Conservation (phyloP, 257 asterid genomes). For the Solanum corneliomulleri region DNA sequence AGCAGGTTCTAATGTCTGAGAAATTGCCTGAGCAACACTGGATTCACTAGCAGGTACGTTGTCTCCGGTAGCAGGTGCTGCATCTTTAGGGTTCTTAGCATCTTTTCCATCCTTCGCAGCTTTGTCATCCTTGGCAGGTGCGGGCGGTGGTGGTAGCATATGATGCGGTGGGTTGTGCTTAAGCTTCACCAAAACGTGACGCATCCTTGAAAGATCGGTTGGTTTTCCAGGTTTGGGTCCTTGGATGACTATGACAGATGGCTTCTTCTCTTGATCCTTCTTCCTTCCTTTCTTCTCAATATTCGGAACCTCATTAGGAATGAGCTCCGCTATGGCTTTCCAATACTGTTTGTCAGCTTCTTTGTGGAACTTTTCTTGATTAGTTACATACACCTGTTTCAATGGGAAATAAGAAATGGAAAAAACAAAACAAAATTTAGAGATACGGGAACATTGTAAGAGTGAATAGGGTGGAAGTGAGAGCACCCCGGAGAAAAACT, state of each 20-base stretch:
- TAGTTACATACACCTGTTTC: slow-evolving; percentile 38
- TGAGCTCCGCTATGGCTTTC: slow-evolving; percentile 85
- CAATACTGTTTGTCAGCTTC: slow-evolving; percentile 91
- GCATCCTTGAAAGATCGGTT: slow-evolving; percentile 7
- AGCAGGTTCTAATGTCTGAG: slow-evolving; percentile 14
- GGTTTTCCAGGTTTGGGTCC: slow-evolving; percentile 88
- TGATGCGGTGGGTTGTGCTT: slow-evolving; percentile 6
- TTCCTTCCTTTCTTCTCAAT: slow-evolving; percentile 76
- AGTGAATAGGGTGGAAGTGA: neutral
- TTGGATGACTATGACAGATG: slow-evolving; percentile 51
- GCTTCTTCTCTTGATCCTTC: slow-evolving; percentile 48
- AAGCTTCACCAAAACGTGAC: neutral
- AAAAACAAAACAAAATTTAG: neutral
- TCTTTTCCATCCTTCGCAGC: slow-evolving; percentile 19
- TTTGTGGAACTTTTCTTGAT: slow-evolving; percentile 79
- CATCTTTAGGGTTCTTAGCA: slow-evolving; percentile 33
- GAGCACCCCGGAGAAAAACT: neutral
- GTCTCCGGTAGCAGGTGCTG: neutral
- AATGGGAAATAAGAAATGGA: neutral
- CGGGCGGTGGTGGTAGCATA: neutral
- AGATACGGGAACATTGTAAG: neutral
- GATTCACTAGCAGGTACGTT: slow-evolving; percentile 28
- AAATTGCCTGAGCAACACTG: slow-evolving; percentile 12
- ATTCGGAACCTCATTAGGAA: slow-evolving; percentile 76
- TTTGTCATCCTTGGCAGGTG: neutral